phyloP scores from a whole-genome alignment of 2,329 filamentous ascomycete genomes.

The Teratosphaeria zuluensis region DNA sequence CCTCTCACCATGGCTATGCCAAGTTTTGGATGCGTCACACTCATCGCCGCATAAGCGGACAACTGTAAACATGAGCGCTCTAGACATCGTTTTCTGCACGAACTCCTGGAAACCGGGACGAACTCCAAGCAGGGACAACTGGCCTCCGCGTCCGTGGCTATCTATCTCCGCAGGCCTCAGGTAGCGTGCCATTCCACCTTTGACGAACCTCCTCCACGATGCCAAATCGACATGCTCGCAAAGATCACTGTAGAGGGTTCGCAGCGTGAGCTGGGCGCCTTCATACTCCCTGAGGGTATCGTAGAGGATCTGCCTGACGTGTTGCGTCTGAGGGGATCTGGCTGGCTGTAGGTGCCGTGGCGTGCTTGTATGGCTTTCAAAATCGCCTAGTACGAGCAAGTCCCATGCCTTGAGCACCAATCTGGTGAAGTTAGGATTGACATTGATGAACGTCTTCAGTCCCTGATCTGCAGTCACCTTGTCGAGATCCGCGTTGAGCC shows the following conservation, averaged over 20 bases:
- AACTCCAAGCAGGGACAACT: too few species aligned
- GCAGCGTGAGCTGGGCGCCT: neutral
- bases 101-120: too few species aligned
- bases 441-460: neutral
- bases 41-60: neutral
- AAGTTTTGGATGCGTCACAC: neutral
- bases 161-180: neutral
- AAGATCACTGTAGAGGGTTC: neutral
- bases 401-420: neutral
- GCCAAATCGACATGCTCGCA: neutral
- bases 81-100: neutral
- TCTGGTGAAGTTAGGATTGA: neutral
- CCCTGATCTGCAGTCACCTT: neutral
- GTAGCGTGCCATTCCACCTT: neutral
- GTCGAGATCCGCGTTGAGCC: slow-evolving; percentile 1
- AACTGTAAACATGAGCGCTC: neutral
- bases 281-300: neutral
- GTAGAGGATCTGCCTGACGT: neutral
- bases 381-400: neutral
- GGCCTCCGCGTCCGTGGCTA: too few species aligned
- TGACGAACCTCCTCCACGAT: neutral
- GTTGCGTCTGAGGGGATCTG: neutral
- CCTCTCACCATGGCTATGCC: neutral
- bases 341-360: neutral
- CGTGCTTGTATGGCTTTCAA: neutral